These are phyloP conservation scores for Angomonas deanei DNA, from an alignment of 208 protist species.

Conservation along the genomic window DNA sequence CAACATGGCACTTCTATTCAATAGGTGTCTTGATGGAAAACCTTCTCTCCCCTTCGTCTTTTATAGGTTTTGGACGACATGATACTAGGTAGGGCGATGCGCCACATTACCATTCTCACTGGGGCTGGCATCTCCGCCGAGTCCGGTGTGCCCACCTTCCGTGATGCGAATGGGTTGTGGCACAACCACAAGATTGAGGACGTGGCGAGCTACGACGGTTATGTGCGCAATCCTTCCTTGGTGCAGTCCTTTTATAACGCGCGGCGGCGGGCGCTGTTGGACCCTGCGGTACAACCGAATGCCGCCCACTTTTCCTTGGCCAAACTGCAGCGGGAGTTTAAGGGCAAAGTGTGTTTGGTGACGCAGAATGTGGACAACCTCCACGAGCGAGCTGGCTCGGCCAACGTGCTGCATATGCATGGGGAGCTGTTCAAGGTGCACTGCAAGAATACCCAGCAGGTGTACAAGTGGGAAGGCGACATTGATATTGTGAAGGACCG, in stretches of 20 bases:
- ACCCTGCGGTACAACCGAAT: neutral
- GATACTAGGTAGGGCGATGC: neutral
- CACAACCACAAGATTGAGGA: conserved; percentile 70
- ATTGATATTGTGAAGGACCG: conserved; percentile 20
- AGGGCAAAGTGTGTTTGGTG: conserved; percentile 36
- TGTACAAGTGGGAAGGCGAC: conserved; percentile 18
- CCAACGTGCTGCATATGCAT: conserved; percentile 71
- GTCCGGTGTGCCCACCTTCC: conserved; percentile 23
- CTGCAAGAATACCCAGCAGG: conserved; percentile 28
- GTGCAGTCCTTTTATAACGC: conserved; percentile 5
- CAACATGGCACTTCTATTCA: too few relatives aligned
- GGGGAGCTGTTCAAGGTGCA: conserved; percentile 72
- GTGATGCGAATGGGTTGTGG: conserved; percentile 39
- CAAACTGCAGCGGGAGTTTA: conserved; percentile 32
- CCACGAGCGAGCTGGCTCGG: conserved; percentile 63
- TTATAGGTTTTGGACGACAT: neutral
- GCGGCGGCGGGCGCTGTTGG: neutral
- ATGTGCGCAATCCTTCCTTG: conserved; percentile 9
- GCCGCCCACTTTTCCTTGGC: conserved; percentile 19
- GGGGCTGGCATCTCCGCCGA: conserved; percentile 76
- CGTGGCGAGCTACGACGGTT: conserved; percentile 48
- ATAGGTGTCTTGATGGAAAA: too few relatives aligned
- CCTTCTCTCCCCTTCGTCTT: conserved; percentile 1
- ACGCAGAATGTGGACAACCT: conserved; percentile 82
- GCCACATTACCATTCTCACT: conserved; percentile 56